phyloP scores from a whole-genome alignment of 2,329 filamentous ascomycete genomes.

The Trichoderma koningiopsis region DNA sequence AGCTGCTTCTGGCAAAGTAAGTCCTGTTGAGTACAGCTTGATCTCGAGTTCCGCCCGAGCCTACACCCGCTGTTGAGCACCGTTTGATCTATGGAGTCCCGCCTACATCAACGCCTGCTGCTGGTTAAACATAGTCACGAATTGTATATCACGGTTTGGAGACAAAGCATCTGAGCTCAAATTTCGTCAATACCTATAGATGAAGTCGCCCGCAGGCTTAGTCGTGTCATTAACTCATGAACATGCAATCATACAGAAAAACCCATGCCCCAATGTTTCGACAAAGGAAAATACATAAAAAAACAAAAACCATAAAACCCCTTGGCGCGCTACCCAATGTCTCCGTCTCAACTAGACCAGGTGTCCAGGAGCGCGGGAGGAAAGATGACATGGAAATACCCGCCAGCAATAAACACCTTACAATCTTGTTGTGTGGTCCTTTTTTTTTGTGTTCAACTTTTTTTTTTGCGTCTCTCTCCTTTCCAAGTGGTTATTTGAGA shows the following conservation, averaged over 20 bases:
- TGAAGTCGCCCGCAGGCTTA: constrained; percentile 25
- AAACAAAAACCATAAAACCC: constrained; percentile 12
- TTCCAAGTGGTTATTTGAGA: neutral
- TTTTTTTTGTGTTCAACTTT: neutral
- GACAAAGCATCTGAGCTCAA: neutral
- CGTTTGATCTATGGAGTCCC: neutral
- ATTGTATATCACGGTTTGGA: neutral
- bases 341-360: neutral
- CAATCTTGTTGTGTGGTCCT: constrained; percentile 4
- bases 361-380: constrained; percentile 12
- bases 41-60: neutral
- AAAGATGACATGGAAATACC: constrained; percentile 23
- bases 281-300: constrained; percentile 29
- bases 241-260: constrained; percentile 40
- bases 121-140: constrained; percentile 1
- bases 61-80: neutral
- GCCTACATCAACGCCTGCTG: neutral
- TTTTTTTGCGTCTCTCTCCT: neutral
- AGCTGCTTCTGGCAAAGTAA: neutral
- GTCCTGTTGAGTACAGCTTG: constrained; percentile 29
- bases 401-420: constrained; percentile 18
- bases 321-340: constrained; percentile 22
- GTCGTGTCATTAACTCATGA: constrained; percentile 45
- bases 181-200: constrained; percentile 23
- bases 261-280: constrained; percentile 31